Conservation (phyloP, 805 yeast genomes). For the Pichia thaimueangensis region DNA sequence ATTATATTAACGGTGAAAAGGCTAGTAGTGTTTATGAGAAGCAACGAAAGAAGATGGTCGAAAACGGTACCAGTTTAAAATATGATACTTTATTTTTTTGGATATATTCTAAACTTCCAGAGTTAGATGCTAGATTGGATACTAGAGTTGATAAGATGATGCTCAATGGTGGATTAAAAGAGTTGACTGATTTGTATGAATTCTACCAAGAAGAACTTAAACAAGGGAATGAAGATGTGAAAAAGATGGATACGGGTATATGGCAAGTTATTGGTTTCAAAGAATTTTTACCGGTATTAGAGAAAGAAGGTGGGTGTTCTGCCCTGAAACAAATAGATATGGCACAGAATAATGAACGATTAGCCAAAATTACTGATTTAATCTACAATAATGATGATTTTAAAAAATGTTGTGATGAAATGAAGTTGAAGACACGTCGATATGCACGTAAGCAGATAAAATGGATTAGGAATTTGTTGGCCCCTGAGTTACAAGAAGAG, state of each 20-base stretch:
- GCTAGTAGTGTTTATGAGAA: slow-evolving; percentile 66
- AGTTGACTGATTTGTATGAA: slow-evolving; percentile 54
- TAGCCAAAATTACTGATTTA: slow-evolving; percentile 1
- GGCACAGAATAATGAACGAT: neutral
- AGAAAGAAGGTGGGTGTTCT: slow-evolving; percentile 17
- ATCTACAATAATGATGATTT: slow-evolving; percentile 22
- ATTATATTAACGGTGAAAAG: slow-evolving; percentile 52
- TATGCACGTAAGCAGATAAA: slow-evolving; percentile 86
- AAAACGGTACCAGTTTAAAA: slow-evolving; percentile 42
- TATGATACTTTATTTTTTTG: slow-evolving; percentile 69
- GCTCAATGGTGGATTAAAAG: slow-evolving; percentile 57
- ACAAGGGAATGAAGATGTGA: slow-evolving; percentile 25
- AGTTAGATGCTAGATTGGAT: slow-evolving; percentile 61
- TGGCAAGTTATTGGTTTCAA: slow-evolving; percentile 96
- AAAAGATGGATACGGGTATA: slow-evolving; percentile 61
- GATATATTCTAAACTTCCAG: slow-evolving; percentile 64
- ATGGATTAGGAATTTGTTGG: slow-evolving; percentile 75
- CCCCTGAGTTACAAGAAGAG: slow-evolving; percentile 52
- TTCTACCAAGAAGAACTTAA: slow-evolving; percentile 33
- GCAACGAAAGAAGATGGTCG: slow-evolving; percentile 41
- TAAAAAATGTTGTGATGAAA: slow-evolving; percentile 51
- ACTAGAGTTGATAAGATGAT: slow-evolving; percentile 81
- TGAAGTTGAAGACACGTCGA: slow-evolving; percentile 80
- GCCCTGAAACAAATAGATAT: neutral
- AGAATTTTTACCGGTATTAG: slow-evolving; percentile 63